Conservation (phyloP, 2,329 filamentous ascomycete genomes). For the Stagonosporopsis rhizophila region DNA sequence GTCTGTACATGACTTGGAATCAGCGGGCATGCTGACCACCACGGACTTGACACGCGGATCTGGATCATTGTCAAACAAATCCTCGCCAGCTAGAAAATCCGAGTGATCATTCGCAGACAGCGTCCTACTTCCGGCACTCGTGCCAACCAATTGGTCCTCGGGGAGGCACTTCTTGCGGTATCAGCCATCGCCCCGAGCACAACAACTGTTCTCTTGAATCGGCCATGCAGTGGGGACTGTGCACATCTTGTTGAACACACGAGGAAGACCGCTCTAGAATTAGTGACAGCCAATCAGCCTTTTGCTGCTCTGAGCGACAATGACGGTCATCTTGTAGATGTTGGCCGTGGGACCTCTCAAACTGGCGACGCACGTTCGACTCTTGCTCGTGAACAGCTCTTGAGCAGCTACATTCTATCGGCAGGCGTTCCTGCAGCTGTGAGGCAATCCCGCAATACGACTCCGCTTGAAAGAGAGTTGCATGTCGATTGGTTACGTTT, state of each 20-base stretch:
- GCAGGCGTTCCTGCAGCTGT: conserved; percentile 49
- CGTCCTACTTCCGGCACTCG: not conserved
- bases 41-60: conserved; percentile 11
- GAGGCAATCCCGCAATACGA: conserved; percentile 45
- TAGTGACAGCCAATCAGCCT: conserved; percentile 19
- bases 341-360: not conserved
- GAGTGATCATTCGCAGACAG: conserved; percentile 1
- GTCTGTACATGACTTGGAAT: conserved; percentile 37
- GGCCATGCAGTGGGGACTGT: conserved; percentile 42
- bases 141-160: conserved; percentile 6
- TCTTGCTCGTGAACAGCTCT: not conserved
- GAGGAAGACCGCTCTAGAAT: conserved; percentile 42
- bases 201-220: conserved; percentile 33
- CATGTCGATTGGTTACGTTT: conserved; percentile 38
- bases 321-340: not conserved
- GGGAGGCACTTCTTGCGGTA: conserved; percentile 23
- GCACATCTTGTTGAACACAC: conserved; percentile 40
- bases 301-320: not conserved
- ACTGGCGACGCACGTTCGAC: not conserved
- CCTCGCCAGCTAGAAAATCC: not conserved
- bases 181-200: conserved; percentile 33
- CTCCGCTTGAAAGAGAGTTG: conserved; percentile 25
- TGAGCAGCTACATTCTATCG: conserved; percentile 31
- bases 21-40: conserved; percentile 45
- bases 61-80: conserved; percentile 7